Conservation (phyloP, 1,284 basidiomycete genomes). For the Schizophyllum amplum region DNA sequence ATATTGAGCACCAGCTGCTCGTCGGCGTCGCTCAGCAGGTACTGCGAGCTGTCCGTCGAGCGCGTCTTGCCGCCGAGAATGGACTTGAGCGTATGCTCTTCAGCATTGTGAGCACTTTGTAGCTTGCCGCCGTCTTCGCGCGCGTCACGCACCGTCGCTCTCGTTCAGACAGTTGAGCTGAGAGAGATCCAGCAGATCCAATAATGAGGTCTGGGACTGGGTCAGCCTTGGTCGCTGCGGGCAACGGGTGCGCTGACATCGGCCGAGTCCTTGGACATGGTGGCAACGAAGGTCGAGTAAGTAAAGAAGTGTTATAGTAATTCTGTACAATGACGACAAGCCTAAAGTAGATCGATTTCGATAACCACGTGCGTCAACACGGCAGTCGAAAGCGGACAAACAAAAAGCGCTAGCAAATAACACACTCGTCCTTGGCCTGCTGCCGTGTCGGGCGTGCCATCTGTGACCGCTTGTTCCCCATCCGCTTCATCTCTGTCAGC, state of each 20-base stretch:
- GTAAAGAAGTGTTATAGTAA: neutral
- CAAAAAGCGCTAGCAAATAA: slow-evolving; percentile 49
- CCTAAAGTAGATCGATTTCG: neutral
- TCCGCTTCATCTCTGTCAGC: slow-evolving; percentile 84
- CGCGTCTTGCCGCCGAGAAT: slow-evolving; percentile 31
- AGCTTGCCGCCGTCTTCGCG: neutral
- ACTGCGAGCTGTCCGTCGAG: slow-evolving; percentile 35
- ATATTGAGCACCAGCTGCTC: slow-evolving; percentile 71
- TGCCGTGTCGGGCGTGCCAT: slow-evolving; percentile 83
- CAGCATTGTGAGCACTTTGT: neutral
- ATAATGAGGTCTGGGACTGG: slow-evolving; percentile 41
- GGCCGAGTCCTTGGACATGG: slow-evolving; percentile 7
- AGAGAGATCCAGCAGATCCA: slow-evolving; percentile 50
- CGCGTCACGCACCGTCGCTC: slow-evolving; percentile 18
- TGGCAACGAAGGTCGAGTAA: neutral
- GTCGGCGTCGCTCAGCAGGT: slow-evolving; percentile 74
- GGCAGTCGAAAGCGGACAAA: neutral
- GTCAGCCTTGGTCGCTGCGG: neutral
- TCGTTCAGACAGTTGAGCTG: slow-evolving; percentile 79
- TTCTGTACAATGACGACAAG: neutral
- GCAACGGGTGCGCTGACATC: slow-evolving; percentile 2
- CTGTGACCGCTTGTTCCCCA: slow-evolving; percentile 56
- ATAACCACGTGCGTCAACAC: neutral
- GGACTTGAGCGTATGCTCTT: slow-evolving; percentile 39
- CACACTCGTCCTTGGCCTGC: slow-evolving; percentile 88